Evolutionary conservation across 1,284 basidiomycete species (phyloP).

Genomic region (Microbotryum intermedium): DNA sequence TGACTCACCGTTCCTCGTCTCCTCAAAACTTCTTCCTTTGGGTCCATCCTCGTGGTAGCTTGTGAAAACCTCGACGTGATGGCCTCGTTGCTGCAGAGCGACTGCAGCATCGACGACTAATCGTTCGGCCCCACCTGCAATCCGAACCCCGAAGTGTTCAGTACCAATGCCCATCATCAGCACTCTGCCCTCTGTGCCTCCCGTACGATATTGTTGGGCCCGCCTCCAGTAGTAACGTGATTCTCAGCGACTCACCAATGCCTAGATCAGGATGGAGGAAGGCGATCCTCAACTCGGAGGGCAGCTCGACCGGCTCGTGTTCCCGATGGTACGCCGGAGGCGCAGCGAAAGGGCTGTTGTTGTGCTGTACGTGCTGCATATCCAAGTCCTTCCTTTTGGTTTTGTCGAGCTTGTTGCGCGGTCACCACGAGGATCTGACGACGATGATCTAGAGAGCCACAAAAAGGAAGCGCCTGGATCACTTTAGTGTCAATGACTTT

Average conservation of each 20-base stretch:
- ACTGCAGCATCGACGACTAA: slow-evolving; percentile 93
- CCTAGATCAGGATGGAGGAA: slow-evolving; percentile 94
- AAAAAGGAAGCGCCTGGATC: too few species aligned
- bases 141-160: background rate
- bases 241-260: slow-evolving; percentile 55
- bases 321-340: background rate
- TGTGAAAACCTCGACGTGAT: slow-evolving; percentile 86
- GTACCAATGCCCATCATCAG: background rate
- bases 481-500: too few species aligned
- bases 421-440: too few species aligned
- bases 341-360: background rate
- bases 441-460: too few species aligned
- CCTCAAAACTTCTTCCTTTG: slow-evolving; percentile 59
- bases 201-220: too few species aligned
- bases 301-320: slow-evolving; percentile 19
- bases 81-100: slow-evolving; percentile 72
- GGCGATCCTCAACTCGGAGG: slow-evolving; percentile 50
- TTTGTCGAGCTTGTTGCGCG: too few species aligned
- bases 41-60: slow-evolving; percentile 78
- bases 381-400: too few species aligned
- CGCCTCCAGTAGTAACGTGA: too few species aligned
- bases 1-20: slow-evolving; percentile 69
- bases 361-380: too few species aligned
- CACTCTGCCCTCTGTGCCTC: too few species aligned
- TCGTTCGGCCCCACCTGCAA: slow-evolving; percentile 81